Evolutionary conservation across 768 basidiomycete species (phyloP).

Genomic region (Boletus sp.): DNA sequence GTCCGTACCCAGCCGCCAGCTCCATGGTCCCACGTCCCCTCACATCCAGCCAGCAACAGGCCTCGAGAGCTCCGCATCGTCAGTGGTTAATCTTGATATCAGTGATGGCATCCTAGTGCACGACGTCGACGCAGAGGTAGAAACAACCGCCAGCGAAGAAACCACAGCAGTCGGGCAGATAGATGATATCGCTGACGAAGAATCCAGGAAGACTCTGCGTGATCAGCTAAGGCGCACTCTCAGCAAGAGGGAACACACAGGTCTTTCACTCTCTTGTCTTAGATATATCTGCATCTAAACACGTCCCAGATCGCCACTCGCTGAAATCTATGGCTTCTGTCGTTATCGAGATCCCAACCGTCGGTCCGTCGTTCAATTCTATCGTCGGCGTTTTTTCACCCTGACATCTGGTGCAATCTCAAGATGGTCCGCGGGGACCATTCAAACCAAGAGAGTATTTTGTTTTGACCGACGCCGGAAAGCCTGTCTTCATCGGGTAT

Average conservation of each 20-base stretch:
- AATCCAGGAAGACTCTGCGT: conserved; percentile 60
- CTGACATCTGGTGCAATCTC: not conserved
- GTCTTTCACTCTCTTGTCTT: conserved; percentile 27
- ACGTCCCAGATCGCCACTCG: conserved; percentile 10
- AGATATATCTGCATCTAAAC: conserved; percentile 8
- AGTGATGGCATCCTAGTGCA: conserved; percentile 68
- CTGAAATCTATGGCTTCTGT: conserved; percentile 18
- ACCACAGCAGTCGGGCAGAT: conserved; percentile 45
- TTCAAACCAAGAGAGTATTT: conserved; percentile 76
- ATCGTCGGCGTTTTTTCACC: not conserved
- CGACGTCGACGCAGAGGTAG: conserved; percentile 63
- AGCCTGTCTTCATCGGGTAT: conserved; percentile 93
- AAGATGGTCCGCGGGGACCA: conserved; percentile 16
- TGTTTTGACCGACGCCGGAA: conserved; percentile 91
- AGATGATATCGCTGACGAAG: conserved; percentile 46
- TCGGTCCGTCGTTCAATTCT: conserved; percentile 17
- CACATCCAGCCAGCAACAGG: conserved; percentile 31
- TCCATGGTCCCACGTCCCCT: conserved; percentile 39
- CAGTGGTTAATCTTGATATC: conserved; percentile 62
- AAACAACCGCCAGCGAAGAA: conserved; percentile 52
- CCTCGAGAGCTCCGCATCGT: conserved; percentile 67
- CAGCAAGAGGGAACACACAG: conserved; percentile 47
- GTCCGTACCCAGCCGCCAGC: conserved; percentile 55
- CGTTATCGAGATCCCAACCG: conserved; percentile 35
- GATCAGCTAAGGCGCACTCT: conserved; percentile 72